A percentile compares a stretch with the other conserved stretches of the same genome.
Conservation (phyloP, 208 protist genomes). For the Acanthamoeba castellanii region DNA sequence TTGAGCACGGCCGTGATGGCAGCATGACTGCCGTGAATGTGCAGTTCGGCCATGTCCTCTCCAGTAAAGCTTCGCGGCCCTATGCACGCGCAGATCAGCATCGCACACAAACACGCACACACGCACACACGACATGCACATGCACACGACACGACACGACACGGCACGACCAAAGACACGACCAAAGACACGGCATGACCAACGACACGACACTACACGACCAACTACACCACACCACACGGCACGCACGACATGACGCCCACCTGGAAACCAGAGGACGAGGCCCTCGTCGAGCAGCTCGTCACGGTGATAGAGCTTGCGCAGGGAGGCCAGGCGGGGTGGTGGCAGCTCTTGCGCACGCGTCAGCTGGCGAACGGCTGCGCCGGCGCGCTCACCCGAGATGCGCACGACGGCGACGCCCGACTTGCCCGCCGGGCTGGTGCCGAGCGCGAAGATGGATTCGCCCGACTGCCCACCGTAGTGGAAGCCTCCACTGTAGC, state of each 20-base stretch:
- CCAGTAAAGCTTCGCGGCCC: slow-evolving; percentile 85
- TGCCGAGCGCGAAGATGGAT: slow-evolving; percentile 10
- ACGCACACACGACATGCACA: not conserved
- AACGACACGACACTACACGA: too few relatives aligned
- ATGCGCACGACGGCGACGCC: slow-evolving; percentile 38
- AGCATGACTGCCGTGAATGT: slow-evolving; percentile 88
- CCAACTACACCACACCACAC: too few relatives aligned
- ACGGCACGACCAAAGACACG: too few relatives aligned
- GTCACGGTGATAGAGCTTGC: slow-evolving; percentile 14
- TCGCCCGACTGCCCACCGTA: slow-evolving; percentile 15
- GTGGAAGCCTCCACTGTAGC: slow-evolving; percentile 20
- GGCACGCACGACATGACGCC: not conserved
- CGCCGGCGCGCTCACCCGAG: not conserved
- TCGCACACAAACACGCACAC: too few relatives aligned
- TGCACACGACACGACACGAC: too few relatives aligned
- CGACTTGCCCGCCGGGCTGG: not conserved
- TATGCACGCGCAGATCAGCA: too few relatives aligned
- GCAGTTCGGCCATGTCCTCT: slow-evolving; percentile 91
- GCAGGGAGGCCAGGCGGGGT: not conserved
- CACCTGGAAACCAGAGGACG: slow-evolving; percentile 67
- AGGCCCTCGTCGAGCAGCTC: slow-evolving; percentile 51
- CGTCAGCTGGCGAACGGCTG: not conserved
- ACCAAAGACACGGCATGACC: too few relatives aligned
- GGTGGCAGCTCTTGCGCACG: not conserved
- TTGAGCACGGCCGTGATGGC: slow-evolving; percentile 85